These are phyloP conservation scores for Barnettozyma wickerhamii DNA, from an alignment of 805 yeast species.

Conservation along the genomic window DNA sequence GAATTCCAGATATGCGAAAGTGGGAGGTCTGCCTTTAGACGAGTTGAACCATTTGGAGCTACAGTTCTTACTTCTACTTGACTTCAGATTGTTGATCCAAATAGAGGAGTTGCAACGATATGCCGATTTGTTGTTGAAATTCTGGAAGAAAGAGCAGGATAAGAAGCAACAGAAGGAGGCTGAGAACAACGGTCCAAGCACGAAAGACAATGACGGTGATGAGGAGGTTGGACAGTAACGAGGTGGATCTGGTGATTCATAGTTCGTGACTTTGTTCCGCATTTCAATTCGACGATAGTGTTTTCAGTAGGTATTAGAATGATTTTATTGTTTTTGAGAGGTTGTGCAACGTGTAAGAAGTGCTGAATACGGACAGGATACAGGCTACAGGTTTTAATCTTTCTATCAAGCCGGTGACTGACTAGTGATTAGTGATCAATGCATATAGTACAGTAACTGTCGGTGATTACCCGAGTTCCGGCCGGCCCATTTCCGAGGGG, in stretches of 20 bases:
- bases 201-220: slow-evolving; percentile 7
- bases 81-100: slow-evolving; percentile 81
- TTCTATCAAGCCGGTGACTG: too few relatives aligned
- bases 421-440: too few relatives aligned
- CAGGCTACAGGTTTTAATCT: too few relatives aligned
- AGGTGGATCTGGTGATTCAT: not conserved
- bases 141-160: slow-evolving; percentile 65
- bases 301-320: not conserved
- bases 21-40: slow-evolving; percentile 90
- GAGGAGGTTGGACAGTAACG: slow-evolving; percentile 1
- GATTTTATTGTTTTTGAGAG: too few relatives aligned
- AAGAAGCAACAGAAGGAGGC: slow-evolving; percentile 9
- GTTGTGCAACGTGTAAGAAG: not conserved
- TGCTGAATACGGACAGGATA: too few relatives aligned
- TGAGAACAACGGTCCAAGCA: not conserved
- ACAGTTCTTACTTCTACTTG: slow-evolving; percentile 79
- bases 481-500: too few relatives aligned
- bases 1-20: slow-evolving; percentile 90
- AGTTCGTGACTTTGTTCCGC: not conserved
- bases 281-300: not conserved
- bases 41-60: slow-evolving; percentile 91
- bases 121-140: slow-evolving; percentile 79
- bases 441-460: too few relatives aligned
- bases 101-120: slow-evolving; percentile 88
- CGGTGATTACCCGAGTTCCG: too few relatives aligned